Evolutionary conservation across 2,329 filamentous ascomycete species (phyloP).

Genomic region (Talaromyces marneffei): DNA sequence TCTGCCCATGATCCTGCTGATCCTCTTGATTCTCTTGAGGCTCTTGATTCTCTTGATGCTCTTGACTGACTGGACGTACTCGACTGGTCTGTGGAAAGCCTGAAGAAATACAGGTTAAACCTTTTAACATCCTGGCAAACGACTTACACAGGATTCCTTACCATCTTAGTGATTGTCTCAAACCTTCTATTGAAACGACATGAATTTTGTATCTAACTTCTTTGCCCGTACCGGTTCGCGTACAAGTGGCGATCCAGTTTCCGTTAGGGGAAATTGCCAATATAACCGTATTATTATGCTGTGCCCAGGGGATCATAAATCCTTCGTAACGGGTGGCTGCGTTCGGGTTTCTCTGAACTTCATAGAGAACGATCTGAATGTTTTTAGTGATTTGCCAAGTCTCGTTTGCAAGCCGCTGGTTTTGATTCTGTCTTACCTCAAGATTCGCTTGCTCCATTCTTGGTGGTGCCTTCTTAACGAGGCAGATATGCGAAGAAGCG

Average conservation of each 20-base stretch:
- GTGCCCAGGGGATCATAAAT: not conserved
- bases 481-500: not conserved
- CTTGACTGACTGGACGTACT: not conserved
- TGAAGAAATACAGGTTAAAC: not conserved
- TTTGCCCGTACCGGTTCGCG: not conserved
- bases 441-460: not conserved
- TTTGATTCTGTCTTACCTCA: not conserved
- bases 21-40: not conserved
- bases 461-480: not conserved
- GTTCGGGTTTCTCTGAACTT: not conserved
- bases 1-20: not conserved
- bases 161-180: not conserved
- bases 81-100: not conserved
- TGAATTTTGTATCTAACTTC: not conserved
- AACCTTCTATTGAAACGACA: not conserved
- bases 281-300: not conserved
- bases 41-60: not conserved
- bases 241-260: not conserved
- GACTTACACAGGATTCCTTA: not conserved
- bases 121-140: not conserved
- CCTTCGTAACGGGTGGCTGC: not conserved
- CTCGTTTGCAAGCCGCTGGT: not conserved
- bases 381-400: not conserved
- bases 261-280: not conserved
- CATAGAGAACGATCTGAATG: not conserved